A percentile compares a stretch with the other conserved stretches of the same genome.
phyloP scores from a whole-genome alignment of 2,329 filamentous ascomycete genomes.

The Xylariomycetidae sp. region DNA sequence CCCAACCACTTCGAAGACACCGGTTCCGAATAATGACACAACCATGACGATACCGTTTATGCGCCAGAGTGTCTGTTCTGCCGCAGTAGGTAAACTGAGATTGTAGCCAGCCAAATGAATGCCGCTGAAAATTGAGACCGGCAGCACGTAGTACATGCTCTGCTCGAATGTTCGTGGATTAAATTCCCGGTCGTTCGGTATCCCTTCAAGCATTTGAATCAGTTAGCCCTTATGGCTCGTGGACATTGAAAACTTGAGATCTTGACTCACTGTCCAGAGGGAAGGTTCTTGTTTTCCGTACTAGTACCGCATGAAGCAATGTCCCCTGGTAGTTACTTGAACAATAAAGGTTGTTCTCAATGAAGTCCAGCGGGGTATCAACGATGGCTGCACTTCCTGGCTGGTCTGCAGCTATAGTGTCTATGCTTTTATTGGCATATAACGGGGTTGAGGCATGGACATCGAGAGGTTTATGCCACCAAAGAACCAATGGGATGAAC shows the following conservation, averaged over 20 bases:
- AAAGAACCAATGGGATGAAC: conserved; percentile 4
- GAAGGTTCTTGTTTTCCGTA: conserved; percentile 1
- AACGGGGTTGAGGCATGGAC: conserved; percentile 3
- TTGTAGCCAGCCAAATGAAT: conserved; percentile 4
- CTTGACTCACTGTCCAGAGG: not conserved
- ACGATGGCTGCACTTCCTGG: not conserved
- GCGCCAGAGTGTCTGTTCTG: conserved; percentile 4
- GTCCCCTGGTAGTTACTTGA: conserved; percentile 5
- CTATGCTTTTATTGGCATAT: not conserved
- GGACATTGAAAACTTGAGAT: not conserved
- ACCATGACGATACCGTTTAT: conserved; percentile 5
- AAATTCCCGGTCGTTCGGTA: conserved; percentile 7
- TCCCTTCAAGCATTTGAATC: conserved; percentile 1
- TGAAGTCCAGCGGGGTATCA: conserved; percentile 9
- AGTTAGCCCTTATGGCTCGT: not conserved
- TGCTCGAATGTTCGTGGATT: conserved; percentile 5
- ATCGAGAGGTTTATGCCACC: conserved; percentile 8
- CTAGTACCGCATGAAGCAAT: conserved; percentile 2
- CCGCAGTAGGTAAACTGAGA: conserved; percentile 1
- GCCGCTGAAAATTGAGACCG: conserved; percentile 3
- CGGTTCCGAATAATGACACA: not conserved
- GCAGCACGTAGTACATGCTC: conserved; percentile 5
- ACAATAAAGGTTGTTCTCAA: conserved; percentile 7
- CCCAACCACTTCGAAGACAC: conserved; percentile 4
- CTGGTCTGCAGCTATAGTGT: conserved; percentile 2